Evolutionary conservation across 148 eudicot genomes (phyloP), one percentile per base, ranked within the genome.

Genomic region (Chenopodium berlandieri): DNA sequence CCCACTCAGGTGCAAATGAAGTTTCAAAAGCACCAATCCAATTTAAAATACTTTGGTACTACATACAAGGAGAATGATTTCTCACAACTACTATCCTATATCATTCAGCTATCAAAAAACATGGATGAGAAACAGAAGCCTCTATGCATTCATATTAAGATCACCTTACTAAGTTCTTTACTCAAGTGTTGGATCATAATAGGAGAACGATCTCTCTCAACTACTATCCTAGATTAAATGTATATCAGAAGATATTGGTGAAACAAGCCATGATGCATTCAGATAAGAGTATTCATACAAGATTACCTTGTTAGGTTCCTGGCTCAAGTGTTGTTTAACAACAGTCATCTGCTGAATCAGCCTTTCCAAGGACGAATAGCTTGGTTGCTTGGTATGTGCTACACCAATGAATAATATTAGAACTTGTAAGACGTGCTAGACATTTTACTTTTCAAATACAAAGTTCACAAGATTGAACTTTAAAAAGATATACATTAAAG

Each of bases 311-410:
- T 86, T 88, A 78, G n/a, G 79, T 73, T 95, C 99, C 82, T 86
- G 91, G 83, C 72, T 91, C 75, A 95, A 89, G 88, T 82, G 87
- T 75, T 94, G 95, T 75, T 88, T 88, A 80, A 94, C 98, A 76
- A 89, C 90, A 32, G 93, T 83, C 80, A 90, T 83, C 84, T 96
- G 98, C 78, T 92, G 97, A 87, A 91, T 84, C 73, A 96, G 87
- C 90, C 91, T 91, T 84, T 94, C 98, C 87, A 94, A 74, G 71
- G 90, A 88, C 78, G 98, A 91, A 82, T 90, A 86, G 81, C 91
- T 90, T 22, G 98, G 95, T 64, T 86, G 84, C 52, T 88, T 84
- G 40, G 86, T 83, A 84, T 90, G 90, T 69, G 91, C 99, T 96
- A 87, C 44, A 46, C 74, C 11, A 71, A 73, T 56, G 71, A 80